Percentiles rank a stretch among this genome's conserved stretches.
Evolutionary conservation across 2,329 filamentous ascomycete species (phyloP).

Genomic region (Fusarium nanum): DNA sequence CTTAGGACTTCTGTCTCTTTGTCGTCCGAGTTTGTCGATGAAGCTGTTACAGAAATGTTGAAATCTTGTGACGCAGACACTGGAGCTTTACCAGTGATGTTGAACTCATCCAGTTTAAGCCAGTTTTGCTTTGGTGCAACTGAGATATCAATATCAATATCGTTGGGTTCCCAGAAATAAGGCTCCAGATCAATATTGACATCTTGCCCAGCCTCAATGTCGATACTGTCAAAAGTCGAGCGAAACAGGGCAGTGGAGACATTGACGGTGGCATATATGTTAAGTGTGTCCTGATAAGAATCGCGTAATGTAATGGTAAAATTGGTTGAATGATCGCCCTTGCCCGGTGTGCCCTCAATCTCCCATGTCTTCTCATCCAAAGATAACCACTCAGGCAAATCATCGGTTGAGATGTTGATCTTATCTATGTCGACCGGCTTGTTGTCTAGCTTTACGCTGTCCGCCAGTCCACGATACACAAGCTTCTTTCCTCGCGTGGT

Average conservation of each 20-base stretch:
- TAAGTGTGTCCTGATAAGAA: conserved; percentile 68
- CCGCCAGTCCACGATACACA: conserved; percentile 62
- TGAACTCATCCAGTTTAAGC: conserved; percentile 56
- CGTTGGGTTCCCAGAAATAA: conserved; percentile 56
- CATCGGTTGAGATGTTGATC: conserved; percentile 63
- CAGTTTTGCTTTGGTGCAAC: conserved; percentile 55
- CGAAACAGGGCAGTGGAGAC: conserved; percentile 56
- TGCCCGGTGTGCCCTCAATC: conserved; percentile 73
- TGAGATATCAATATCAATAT: conserved; percentile 53
- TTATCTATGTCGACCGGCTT: conserved; percentile 60
- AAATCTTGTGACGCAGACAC: conserved; percentile 49
- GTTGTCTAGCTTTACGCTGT: conserved; percentile 69
- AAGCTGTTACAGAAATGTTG: conserved; percentile 49
- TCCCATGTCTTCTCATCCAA: conserved; percentile 72
- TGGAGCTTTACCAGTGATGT: conserved; percentile 57
- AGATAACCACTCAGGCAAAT: conserved; percentile 75
- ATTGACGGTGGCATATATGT: conserved; percentile 60
- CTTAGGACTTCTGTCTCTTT: conserved; percentile 54
- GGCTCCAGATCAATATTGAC: conserved; percentile 58
- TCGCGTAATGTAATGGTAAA: conserved; percentile 72
- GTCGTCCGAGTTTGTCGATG: conserved; percentile 49
- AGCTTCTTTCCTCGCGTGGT: conserved; percentile 65
- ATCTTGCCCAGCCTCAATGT: conserved; percentile 54
- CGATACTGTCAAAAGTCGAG: conserved; percentile 54
- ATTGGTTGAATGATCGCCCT: conserved; percentile 68